Evolutionary conservation across 345 rosid species (phyloP).

Genomic region (Moricandia arvensis): DNA sequence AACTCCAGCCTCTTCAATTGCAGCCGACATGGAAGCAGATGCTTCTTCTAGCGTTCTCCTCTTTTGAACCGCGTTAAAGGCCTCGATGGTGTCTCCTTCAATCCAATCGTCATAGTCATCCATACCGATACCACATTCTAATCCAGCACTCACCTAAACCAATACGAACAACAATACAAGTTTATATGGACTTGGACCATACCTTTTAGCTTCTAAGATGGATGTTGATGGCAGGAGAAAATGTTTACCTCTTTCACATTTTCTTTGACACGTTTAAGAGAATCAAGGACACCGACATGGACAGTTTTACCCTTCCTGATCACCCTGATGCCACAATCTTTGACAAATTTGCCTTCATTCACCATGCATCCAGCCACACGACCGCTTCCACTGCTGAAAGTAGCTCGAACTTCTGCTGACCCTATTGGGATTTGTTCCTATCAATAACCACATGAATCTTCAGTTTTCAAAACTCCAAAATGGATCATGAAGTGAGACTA

Average conservation of each 20-base stretch:
- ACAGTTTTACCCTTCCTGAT: slow-evolving; percentile 62
- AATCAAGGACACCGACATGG: slow-evolving; percentile 73
- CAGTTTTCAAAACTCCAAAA: slow-evolving; percentile 30
- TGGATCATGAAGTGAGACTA: background rate
- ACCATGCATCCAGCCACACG: slow-evolving; percentile 99
- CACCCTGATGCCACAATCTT: slow-evolving; percentile 84
- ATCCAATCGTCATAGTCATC: slow-evolving; percentile 72
- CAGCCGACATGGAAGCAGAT: slow-evolving; percentile 92
- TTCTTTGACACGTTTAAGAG: slow-evolving; percentile 90
- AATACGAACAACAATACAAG: background rate
- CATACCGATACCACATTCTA: slow-evolving; percentile 83
- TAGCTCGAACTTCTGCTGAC: slow-evolving; percentile 81
- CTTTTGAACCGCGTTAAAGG: slow-evolving; percentile 69
- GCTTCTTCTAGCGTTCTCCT: slow-evolving; percentile 95
- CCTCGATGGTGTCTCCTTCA: slow-evolving; percentile 76
- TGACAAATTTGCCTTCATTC: slow-evolving; percentile 76
- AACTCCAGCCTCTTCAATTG: slow-evolving; percentile 65
- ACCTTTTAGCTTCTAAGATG: background rate
- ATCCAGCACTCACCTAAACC: slow-evolving; percentile 70
- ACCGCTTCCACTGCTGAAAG: slow-evolving; percentile 96
- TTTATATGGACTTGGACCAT: background rate
- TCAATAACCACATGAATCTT: slow-evolving; percentile 35
- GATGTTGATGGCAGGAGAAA: background rate
- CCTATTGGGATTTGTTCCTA: slow-evolving; percentile 89
- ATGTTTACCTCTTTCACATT: slow-evolving; percentile 76